Evolutionary conservation across 2,329 filamentous ascomycete genomes (phyloP).

Genomic region (Neofusicoccum parvum): DNA sequence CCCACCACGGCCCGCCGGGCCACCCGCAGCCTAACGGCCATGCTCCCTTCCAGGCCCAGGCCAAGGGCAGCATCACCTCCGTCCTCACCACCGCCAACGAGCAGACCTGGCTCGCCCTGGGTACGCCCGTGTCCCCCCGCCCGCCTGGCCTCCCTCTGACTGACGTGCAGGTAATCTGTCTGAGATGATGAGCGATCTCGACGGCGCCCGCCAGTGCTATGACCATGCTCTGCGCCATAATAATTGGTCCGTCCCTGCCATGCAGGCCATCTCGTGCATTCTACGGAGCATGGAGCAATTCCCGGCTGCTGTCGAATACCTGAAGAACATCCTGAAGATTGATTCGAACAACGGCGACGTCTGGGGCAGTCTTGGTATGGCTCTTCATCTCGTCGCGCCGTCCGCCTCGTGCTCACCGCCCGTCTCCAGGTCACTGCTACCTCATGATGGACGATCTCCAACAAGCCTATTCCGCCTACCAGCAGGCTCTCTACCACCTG

Average conservation of each 20-base stretch:
- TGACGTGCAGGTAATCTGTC: conserved; percentile 70
- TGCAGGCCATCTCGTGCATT: conserved; percentile 93
- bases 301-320: conserved; percentile 88
- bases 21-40: conserved; percentile 59
- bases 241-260: conserved; percentile 81
- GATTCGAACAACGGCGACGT: conserved; percentile 90
- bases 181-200: conserved; percentile 83
- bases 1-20: conserved; percentile 67
- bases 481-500: conserved; percentile 90
- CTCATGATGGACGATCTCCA: conserved; percentile 98
- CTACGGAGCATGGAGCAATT: conserved; percentile 91
- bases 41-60: conserved; percentile 56
- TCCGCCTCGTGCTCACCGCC: conserved; percentile 23
- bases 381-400: not conserved
- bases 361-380: conserved; percentile 88
- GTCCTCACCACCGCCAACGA: conserved; percentile 81
- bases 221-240: conserved; percentile 89
- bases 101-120: conserved; percentile 87
- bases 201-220: conserved; percentile 87
- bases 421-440: conserved; percentile 80
- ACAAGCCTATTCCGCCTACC: conserved; percentile 94
- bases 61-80: conserved; percentile 62
- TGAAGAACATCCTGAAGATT: conserved; percentile 87
- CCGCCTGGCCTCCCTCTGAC: conserved; percentile 28
- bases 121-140: conserved; percentile 56